Percentiles rank a stretch among this genome's conserved stretches.
phyloP scores from a whole-genome alignment of 345 rosid species.

The Gossypium anomalum region DNA sequence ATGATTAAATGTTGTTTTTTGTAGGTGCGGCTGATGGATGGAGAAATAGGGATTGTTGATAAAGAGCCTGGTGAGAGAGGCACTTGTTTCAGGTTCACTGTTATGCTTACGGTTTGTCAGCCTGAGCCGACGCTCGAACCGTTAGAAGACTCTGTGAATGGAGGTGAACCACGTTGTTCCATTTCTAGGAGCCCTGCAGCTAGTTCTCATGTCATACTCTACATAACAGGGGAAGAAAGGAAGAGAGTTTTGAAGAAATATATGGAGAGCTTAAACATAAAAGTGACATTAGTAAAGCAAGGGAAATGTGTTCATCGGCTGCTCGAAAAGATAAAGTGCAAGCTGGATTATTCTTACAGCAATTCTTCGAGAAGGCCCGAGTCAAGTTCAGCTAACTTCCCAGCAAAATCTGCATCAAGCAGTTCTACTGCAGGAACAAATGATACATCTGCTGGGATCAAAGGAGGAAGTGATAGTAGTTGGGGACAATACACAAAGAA shows the following conservation, averaged over 20 bases:
- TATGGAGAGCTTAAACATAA: constrained; percentile 50
- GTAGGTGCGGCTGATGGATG: constrained; percentile 79
- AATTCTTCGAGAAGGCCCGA: constrained; percentile 43
- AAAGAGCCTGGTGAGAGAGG: constrained; percentile 54
- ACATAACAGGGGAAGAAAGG: constrained; percentile 47
- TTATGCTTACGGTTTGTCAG: constrained; percentile 32
- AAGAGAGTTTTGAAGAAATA: constrained; percentile 39
- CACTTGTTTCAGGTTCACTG: constrained; percentile 73
- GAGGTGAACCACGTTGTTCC: constrained; percentile 12
- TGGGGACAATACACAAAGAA: constrained; percentile 20
- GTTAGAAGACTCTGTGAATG: constrained; percentile 17
- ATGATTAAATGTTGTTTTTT: neutral
- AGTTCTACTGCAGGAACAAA: constrained; percentile 23
- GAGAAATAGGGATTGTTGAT: constrained; percentile 63
- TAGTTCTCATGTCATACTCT: constrained; percentile 53
- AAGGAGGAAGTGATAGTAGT: constrained; percentile 42
- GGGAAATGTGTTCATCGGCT: constrained; percentile 36
- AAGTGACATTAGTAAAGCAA: constrained; percentile 37
- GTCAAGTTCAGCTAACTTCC: constrained; percentile 26
- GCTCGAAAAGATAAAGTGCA: constrained; percentile 34
- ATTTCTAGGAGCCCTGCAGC: constrained; percentile 32
- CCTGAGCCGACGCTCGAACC: constrained; percentile 27
- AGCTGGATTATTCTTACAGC: constrained; percentile 30
- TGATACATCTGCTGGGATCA: constrained; percentile 39
- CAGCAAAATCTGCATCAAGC: neutral